These are phyloP conservation scores for Phialophora tarda DNA, from an alignment of 2,329 filamentous ascomycete genomes.

Conservation along the genomic window DNA sequence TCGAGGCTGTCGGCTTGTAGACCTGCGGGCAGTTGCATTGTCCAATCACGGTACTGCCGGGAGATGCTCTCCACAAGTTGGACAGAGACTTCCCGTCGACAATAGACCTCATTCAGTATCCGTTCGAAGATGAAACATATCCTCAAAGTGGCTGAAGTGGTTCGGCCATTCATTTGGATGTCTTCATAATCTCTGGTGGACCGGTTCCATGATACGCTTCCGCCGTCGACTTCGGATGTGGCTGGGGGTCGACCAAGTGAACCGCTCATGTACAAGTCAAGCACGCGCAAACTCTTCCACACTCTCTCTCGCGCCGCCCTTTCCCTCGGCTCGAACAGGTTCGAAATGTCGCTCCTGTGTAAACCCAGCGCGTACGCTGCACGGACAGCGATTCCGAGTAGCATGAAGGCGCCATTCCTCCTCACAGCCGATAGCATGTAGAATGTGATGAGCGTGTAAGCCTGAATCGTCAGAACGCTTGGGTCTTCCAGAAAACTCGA, in stretches of 20 bases:
- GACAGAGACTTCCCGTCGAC: conserved; percentile 51
- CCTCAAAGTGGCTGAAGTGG: conserved; percentile 55
- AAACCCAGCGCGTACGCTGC: conserved; percentile 60
- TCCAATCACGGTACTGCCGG: conserved; percentile 51
- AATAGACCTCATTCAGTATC: conserved; percentile 52
- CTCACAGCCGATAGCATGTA: conserved; percentile 60
- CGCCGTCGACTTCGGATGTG: conserved; percentile 57
- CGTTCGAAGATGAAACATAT: conserved; percentile 52
- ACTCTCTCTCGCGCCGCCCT: conserved; percentile 54
- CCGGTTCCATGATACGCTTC: conserved; percentile 39
- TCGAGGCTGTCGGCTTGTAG: conserved; percentile 54
- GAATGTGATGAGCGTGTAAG: conserved; percentile 58
- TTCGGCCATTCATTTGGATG: conserved; percentile 47
- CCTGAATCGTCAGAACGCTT: conserved; percentile 58
- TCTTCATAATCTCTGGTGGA: conserved; percentile 44
- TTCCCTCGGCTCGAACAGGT: conserved; percentile 53
- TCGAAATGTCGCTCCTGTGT: conserved; percentile 59
- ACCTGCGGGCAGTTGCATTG: conserved; percentile 51
- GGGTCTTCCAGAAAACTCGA: conserved; percentile 56
- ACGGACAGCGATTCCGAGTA: conserved; percentile 58
- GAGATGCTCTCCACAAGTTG: conserved; percentile 51
- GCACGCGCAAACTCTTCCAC: conserved; percentile 60
- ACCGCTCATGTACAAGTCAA: conserved; percentile 59
- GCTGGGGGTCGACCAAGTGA: conserved; percentile 59
- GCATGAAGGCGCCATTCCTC: conserved; percentile 60